Evolutionary conservation across 78 protist species (phyloP).

Genomic region (Dictyostelium firmibasis): DNA sequence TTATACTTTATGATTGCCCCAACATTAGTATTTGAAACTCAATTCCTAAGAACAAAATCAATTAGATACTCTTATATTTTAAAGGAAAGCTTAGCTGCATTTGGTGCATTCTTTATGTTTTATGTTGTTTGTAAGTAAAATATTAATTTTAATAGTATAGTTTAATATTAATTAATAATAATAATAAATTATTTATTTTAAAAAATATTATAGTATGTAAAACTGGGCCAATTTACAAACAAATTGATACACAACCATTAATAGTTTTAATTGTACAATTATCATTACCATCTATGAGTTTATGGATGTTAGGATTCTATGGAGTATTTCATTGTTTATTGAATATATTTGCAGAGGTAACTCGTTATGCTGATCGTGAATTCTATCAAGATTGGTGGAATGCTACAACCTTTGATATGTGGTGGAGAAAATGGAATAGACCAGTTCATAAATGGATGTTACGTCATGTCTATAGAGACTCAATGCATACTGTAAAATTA

Average conservation of each 20-base stretch:
- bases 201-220: conserved; percentile 46
- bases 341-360: conserved; percentile 87
- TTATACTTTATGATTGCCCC: conserved; percentile 76
- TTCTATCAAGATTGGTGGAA: conserved; percentile 94
- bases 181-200: background rate
- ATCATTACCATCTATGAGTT: conserved; percentile 75
- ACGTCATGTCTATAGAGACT: conserved; percentile 77
- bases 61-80: conserved; percentile 43
- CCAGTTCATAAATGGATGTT: conserved; percentile 86
- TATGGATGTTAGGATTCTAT: conserved; percentile 83
- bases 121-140: conserved; percentile 16
- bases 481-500: conserved; percentile 62
- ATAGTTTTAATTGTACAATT: conserved; percentile 12
- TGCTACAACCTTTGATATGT: conserved; percentile 78
- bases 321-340: conserved; percentile 88
- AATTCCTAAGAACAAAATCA: conserved; percentile 72
- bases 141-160: background rate
- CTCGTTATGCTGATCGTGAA: conserved; percentile 84
- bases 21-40: conserved; percentile 77
- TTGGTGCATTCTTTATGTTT: conserved; percentile 58
- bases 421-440: conserved; percentile 82
- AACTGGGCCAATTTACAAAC: conserved; percentile 35
- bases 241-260: conserved; percentile 13
- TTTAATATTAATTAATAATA: background rate
- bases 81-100: conserved; percentile 50